Evolutionary conservation across 1,139 yeast species (phyloP), one percentile per base, ranked within the genome.

Genomic region (Eremothecium cymbalariae): DNA sequence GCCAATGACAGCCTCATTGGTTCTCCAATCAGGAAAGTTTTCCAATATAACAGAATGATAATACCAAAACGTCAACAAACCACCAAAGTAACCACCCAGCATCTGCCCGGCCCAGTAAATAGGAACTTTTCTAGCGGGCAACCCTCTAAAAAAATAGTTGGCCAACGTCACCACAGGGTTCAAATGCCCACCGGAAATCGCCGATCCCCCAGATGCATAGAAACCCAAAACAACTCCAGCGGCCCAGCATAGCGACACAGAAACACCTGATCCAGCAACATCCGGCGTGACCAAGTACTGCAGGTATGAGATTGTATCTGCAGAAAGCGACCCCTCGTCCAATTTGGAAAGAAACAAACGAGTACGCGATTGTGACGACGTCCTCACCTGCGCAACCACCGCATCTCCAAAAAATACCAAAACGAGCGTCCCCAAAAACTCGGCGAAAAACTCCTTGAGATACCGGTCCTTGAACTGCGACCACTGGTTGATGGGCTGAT

Each of bases 221-320:
- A 57, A 67, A 45, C 74, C 74, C 48, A 69, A 50, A 47, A 67
- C 65, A 37, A 67, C 73, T 2, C 72, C 74, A 25, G 67, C 59
- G 31, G 71, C 75, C 74, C 74, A 70, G 18, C 67, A 62, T 38
- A 68, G 50, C 6, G 67, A 64, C 37, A 68, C 55, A 15, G 64
- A 59, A 32, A 61, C 64, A 37, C 60, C 63, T 29, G 59, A 55
- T 46, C 74, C 74, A 19, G 60, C 59, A 3, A 46, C 39, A 19
- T 57, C 59, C 4, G 52, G 46, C 8, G 47, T 38, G 9, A 34
- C 51, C 31, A 38, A 42, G 28, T 44, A 38, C 31, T 31, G 37
- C 20, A 37, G 8, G 8, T 34, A 24, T 8, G 33, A 20, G 22
- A 43, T 34, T 8, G 45, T 37, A 4, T 38, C 34, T 16, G 36